These are phyloP conservation scores for Blepharisma japonicum DNA, from an alignment of 73 alveolate genomes.

Conservation along the genomic window DNA sequence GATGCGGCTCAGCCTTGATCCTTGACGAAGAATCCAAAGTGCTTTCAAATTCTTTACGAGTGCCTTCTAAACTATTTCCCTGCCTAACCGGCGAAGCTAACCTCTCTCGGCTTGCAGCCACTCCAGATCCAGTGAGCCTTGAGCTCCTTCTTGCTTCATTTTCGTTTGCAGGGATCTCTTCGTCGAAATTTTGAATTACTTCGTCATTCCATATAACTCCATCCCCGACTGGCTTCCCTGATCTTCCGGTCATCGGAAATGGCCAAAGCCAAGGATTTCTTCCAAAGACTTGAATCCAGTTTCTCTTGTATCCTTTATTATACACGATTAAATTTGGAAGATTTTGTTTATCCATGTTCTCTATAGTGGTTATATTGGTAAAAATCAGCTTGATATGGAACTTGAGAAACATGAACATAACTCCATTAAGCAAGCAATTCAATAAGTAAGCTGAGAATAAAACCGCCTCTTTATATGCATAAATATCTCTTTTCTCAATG, in stretches of 20 bases:
- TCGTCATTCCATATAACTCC: slow-evolving; percentile 70
- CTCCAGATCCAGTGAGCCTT: neutral
- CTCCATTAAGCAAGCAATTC: slow-evolving; percentile 41
- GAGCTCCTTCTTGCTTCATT: slow-evolving; percentile 6
- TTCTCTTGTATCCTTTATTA: slow-evolving; percentile 52
- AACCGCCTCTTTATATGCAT: slow-evolving; percentile 34
- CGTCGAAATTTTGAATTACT: neutral
- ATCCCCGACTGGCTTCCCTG: slow-evolving; percentile 85
- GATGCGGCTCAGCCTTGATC: too few species aligned
- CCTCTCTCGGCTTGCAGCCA: too few species aligned
- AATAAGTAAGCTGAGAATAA: slow-evolving; percentile 40
- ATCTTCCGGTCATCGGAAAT: slow-evolving; percentile 62
- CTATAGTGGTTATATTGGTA: slow-evolving; percentile 89
- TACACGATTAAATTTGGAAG: slow-evolving; percentile 43
- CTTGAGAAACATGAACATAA: slow-evolving; percentile 76
- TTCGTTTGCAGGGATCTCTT: slow-evolving; percentile 23
- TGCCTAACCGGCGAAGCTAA: too few species aligned
- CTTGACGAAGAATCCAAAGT: too few species aligned
- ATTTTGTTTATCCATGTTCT: slow-evolving; percentile 77
- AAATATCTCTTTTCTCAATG: slow-evolving; percentile 19
- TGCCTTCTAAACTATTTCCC: too few species aligned
- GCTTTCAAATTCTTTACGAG: too few species aligned
- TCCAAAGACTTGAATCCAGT: slow-evolving; percentile 84
- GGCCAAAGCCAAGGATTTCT: slow-evolving; percentile 69
- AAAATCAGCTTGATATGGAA: slow-evolving; percentile 80